phyloP scores from a whole-genome alignment of 345 rosid species.

The Leavenworthia alabamica region DNA sequence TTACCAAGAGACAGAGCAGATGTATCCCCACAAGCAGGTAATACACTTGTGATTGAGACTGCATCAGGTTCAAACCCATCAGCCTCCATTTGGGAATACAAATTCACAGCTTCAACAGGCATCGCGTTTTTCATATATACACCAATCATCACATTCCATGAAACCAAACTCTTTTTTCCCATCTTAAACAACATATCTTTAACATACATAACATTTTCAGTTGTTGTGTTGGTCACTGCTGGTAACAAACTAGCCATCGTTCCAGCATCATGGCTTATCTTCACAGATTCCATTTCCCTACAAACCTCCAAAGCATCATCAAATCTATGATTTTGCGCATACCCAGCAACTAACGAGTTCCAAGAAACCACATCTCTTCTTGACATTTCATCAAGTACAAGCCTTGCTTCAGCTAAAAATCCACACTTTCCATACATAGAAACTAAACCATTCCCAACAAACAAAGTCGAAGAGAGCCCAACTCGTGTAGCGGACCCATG shows the following conservation, averaged over 20 bases:
- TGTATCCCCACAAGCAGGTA: slow-evolving; percentile 76
- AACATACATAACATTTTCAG: slow-evolving; percentile 45
- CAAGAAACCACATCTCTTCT: slow-evolving; percentile 64
- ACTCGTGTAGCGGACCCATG: slow-evolving; percentile 47
- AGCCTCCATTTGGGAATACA: slow-evolving; percentile 46
- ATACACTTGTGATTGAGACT: slow-evolving; percentile 51
- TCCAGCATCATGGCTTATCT: slow-evolving; percentile 48
- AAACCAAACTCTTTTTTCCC: slow-evolving; percentile 41
- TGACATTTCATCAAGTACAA: slow-evolving; percentile 53
- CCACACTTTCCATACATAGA: slow-evolving; percentile 72
- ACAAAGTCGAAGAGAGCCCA: slow-evolving; percentile 49
- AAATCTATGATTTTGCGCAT: slow-evolving; percentile 52
- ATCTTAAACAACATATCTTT: slow-evolving; percentile 50
- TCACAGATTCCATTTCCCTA: slow-evolving; percentile 46
- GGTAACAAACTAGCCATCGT: slow-evolving; percentile 72
- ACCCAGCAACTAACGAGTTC: slow-evolving; percentile 66
- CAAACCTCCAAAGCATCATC: slow-evolving; percentile 62
- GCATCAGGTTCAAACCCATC: slow-evolving; percentile 56
- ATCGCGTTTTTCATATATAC: slow-evolving; percentile 50
- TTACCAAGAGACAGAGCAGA: slow-evolving; percentile 56
- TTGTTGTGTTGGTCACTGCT: slow-evolving; percentile 52
- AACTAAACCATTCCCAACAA: slow-evolving; percentile 57
- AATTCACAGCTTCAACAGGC: slow-evolving; percentile 56
- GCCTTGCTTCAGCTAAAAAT: slow-evolving; percentile 48
- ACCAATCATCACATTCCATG: slow-evolving; percentile 79